These are phyloP conservation scores for Alopecurus myosuroides DNA, from an alignment of 176 grass and related monocot species.

Conservation along the genomic window DNA sequence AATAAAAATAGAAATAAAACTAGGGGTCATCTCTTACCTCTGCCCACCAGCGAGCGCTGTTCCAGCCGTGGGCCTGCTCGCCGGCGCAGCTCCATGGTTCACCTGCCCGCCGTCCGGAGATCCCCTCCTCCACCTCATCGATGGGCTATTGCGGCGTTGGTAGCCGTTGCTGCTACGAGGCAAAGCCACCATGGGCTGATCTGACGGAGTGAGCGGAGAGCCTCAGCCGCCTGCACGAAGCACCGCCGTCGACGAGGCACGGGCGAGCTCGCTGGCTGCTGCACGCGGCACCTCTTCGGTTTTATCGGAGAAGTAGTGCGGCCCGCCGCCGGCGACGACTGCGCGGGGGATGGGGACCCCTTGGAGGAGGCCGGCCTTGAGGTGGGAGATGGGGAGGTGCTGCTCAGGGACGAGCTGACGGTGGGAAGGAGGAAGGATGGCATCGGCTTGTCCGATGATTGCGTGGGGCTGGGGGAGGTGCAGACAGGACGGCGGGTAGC, in stretches of 20 bases:
- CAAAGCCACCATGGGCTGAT: too few species aligned
- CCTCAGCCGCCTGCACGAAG: not conserved
- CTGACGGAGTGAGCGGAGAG: too few species aligned
- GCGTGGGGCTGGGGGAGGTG: not conserved
- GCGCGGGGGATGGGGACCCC: not conserved
- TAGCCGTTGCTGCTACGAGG: too few species aligned
- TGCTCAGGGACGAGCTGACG: constrained; percentile 47
- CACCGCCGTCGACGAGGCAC: not conserved
- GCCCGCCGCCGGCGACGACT: not conserved
- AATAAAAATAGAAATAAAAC: too few species aligned
- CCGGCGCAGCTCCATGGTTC: too few species aligned
- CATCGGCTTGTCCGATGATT: constrained; percentile 28
- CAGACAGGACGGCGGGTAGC: not conserved
- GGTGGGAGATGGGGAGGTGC: constrained; percentile 18
- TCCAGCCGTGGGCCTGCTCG: too few species aligned
- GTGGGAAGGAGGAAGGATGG: constrained; percentile 53
- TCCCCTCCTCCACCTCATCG: too few species aligned
- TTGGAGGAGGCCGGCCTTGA: constrained; percentile 7
- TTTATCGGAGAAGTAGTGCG: not conserved
- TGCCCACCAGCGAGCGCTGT: too few species aligned
- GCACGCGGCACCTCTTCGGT: not conserved
- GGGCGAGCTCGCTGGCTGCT: not conserved
- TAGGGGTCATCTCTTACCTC: too few species aligned
- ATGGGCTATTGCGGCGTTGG: too few species aligned
- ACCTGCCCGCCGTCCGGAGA: too few species aligned